Percentiles rank a stretch among this genome's conserved stretches.
Evolutionary conservation across 108 stramenopile species (phyloP).

Genomic region (Licmophora abbreviata): DNA sequence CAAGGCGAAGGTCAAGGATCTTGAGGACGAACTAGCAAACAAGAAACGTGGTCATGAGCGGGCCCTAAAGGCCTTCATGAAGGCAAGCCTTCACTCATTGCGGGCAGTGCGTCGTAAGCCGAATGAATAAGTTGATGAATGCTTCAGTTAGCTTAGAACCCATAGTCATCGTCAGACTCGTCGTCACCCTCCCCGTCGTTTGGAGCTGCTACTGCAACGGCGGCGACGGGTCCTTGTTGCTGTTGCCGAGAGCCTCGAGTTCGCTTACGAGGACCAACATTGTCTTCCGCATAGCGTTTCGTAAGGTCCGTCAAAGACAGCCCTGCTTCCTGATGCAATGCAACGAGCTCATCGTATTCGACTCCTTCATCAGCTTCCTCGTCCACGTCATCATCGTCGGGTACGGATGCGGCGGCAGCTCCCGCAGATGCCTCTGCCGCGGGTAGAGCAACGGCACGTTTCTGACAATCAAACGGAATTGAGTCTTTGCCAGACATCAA

Average conservation of each 20-base stretch:
- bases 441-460: constrained; percentile 1
- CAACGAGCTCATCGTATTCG: constrained; percentile 26
- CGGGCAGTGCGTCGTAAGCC: not conserved
- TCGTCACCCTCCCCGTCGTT: not conserved
- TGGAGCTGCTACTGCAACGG: not conserved
- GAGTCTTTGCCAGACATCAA: too few relatives aligned
- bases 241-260: not conserved
- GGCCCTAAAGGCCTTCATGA: not conserved
- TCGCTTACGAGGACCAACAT: constrained; percentile 1
- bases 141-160: not conserved
- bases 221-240: not conserved
- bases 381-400: constrained; percentile 9
- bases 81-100: not conserved
- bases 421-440: constrained; percentile 3
- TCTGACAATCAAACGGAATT: not conserved
- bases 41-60: not conserved
- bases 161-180: constrained; percentile 2
- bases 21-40: not conserved
- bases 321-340: constrained; percentile 23
- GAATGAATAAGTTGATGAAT: not conserved
- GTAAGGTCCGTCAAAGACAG: constrained; percentile 13
- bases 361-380: constrained; percentile 22
- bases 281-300: constrained; percentile 6
- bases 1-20: not conserved
- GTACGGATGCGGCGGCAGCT: not conserved